Evolutionary conservation across 2,329 filamentous ascomycete genomes (phyloP).

Genomic region (Magnaporthiopsis incrustans): DNA sequence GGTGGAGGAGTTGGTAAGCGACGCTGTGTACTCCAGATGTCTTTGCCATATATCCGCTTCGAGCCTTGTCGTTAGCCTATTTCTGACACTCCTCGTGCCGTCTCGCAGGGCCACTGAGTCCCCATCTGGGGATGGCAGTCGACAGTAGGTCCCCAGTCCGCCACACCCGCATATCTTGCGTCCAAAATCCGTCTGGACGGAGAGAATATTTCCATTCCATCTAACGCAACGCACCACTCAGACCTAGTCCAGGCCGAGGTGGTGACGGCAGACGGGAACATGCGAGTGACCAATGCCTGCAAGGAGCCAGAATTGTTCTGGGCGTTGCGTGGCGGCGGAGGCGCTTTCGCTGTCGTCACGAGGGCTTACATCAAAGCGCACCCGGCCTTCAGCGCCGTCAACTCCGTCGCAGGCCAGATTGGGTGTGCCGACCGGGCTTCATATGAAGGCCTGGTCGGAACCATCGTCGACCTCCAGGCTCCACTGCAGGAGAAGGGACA

Average conservation of each 20-base stretch:
- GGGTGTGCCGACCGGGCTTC: not conserved
- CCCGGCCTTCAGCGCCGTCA: not conserved
- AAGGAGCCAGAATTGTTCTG: not conserved
- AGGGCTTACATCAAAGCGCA: not conserved
- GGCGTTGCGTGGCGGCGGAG: not conserved
- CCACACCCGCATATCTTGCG: not conserved
- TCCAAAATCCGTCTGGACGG: too few species aligned
- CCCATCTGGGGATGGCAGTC: not conserved
- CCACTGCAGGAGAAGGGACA: not conserved
- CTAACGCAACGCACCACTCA: not conserved
- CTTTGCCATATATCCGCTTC: too few species aligned
- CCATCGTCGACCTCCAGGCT: not conserved
- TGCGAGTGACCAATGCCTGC: not conserved
- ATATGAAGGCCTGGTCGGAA: not conserved
- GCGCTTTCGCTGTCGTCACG: not conserved
- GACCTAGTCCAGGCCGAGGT: not conserved
- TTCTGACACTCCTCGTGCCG: not conserved
- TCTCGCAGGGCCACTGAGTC: not conserved
- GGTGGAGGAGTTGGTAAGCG: not conserved
- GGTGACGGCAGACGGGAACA: not conserved
- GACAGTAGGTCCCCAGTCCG: not conserved
- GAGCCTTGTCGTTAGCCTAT: not conserved
- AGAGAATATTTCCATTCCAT: not conserved
- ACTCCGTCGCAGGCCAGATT: not conserved
- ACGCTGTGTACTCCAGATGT: too few species aligned